Evolutionary conservation across 2,329 filamentous ascomycete species (phyloP).

Genomic region (Mycosphaerella arachidis): DNA sequence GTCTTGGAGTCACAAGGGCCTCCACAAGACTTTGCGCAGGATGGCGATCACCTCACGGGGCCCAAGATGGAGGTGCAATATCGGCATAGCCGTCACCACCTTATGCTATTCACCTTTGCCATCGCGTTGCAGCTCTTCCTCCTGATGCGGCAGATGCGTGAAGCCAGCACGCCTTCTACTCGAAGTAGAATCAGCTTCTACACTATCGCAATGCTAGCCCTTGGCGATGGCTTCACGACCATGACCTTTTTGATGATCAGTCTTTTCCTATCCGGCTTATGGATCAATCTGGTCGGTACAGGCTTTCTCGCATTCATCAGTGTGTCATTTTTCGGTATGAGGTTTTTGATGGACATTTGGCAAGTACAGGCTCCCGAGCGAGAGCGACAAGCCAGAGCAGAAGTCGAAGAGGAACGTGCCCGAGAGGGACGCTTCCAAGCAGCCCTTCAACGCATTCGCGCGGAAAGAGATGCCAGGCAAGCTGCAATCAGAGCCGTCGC

Average conservation of each 20-base stretch:
- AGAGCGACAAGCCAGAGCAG: slow-evolving; percentile 39
- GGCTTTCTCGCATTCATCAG: slow-evolving; percentile 58
- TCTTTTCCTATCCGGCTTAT: slow-evolving; percentile 52
- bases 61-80: slow-evolving; percentile 54
- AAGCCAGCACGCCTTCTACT: slow-evolving; percentile 61
- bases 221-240: slow-evolving; percentile 58
- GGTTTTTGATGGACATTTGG: slow-evolving; percentile 65
- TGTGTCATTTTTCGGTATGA: slow-evolving; percentile 59
- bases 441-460: slow-evolving; percentile 22
- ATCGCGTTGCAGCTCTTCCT: slow-evolving; percentile 53
- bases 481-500: background rate
- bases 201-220: slow-evolving; percentile 56
- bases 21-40: slow-evolving; percentile 49
- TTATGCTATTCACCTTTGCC: slow-evolving; percentile 49
- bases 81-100: slow-evolving; percentile 45
- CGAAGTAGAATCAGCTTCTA: slow-evolving; percentile 61
- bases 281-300: slow-evolving; percentile 52
- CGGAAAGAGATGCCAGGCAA: slow-evolving; percentile 18
- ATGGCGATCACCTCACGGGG: slow-evolving; percentile 51
- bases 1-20: slow-evolving; percentile 58
- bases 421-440: slow-evolving; percentile 22
- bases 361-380: slow-evolving; percentile 54
- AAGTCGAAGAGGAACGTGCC: slow-evolving; percentile 35
- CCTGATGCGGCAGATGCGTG: slow-evolving; percentile 59
- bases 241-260: slow-evolving; percentile 51